Evolutionary conservation across 208 protist species (phyloP), one percentile per base, ranked within the genome.

Genomic region (Acanthamoeba triangularis): DNA sequence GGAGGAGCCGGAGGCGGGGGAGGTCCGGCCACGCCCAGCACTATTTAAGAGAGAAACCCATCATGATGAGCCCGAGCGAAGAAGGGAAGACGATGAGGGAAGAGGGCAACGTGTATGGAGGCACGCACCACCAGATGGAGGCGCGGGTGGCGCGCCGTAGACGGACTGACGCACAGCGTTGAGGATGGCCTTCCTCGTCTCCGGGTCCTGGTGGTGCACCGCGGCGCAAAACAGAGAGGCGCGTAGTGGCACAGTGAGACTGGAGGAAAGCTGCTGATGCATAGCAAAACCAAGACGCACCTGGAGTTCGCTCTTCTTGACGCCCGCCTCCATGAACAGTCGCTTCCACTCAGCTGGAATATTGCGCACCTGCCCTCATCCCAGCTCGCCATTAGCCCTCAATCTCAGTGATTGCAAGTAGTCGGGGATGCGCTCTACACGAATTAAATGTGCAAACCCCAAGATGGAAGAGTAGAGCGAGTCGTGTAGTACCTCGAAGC

Each of bases 341-440:
- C 95, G 52, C 54, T 82, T 94, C 96, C 96, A 97, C 8, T 97
- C 96, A 20, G 56, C 28, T 87, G 95, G 96, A 47, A 97, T 96
- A 49, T 91, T 95, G 23, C 65, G 30, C 52, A 93, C 88, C 88
- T 93, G 88, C 41, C 35, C 65, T 25, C 65, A 8, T 11, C 61
- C 61, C 61, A n/a, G 23, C 6, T 30, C 33, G 25, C 33, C 65
- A 74, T 30, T 25, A 74, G 25, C 25, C 16, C 65, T 41, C 65
- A 0, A 74, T 25, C 11, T n/a, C 28, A n/a, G 33, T n/a, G n/a
- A 13, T 25, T 74, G 25, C 41, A 25, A 3, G 5, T 2, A 59
- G 41, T 25, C 16, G 14, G 59, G 78, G 80, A 56, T 44, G 74
- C 30, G 44, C n/a, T 61, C 14, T 33, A 30, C 20, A 33, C 18